A percentile compares a stretch with the other conserved stretches of the same genome.
These are phyloP conservation scores for Sequoia sempervirens DNA, from an alignment of 75 land plant species.

Conservation along the genomic window DNA sequence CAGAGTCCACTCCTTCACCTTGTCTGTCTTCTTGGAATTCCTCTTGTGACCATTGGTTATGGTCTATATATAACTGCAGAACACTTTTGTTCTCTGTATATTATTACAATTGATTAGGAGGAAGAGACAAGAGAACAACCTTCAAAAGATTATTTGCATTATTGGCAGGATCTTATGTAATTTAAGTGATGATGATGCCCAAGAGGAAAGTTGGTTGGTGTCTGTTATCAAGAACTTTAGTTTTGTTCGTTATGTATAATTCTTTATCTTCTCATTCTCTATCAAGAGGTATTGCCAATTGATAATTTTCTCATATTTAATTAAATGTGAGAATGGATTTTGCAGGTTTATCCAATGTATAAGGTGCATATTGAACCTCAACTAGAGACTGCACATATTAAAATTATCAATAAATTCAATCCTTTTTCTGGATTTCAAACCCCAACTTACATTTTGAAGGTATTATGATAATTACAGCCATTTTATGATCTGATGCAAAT, in stretches of 20 bases:
- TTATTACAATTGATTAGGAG: neutral
- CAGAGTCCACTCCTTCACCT: neutral
- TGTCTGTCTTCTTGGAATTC: neutral
- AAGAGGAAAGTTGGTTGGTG: neutral
- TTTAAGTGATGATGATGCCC: neutral
- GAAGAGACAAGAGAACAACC: neutral
- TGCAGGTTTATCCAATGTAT: conserved; percentile 44
- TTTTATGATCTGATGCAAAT: neutral
- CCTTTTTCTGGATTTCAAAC: conserved; percentile 44
- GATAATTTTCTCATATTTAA: neutral
- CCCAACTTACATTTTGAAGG: conserved; percentile 37
- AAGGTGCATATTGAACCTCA: conserved; percentile 42
- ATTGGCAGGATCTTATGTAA: neutral
- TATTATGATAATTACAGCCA: neutral
- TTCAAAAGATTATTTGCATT: neutral
- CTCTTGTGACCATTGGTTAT: neutral
- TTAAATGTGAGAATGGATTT: neutral
- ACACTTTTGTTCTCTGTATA: neutral
- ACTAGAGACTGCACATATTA: conserved; percentile 33
- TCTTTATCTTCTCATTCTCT: neutral
- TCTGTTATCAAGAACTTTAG: neutral
- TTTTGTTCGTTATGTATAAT: neutral
- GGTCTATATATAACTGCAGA: neutral
- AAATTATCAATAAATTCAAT: conserved; percentile 38
- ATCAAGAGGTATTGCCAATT: neutral